Base-by-base conservation (phyloP, 1,139 yeast species). In the Pichia sp. region DNA sequence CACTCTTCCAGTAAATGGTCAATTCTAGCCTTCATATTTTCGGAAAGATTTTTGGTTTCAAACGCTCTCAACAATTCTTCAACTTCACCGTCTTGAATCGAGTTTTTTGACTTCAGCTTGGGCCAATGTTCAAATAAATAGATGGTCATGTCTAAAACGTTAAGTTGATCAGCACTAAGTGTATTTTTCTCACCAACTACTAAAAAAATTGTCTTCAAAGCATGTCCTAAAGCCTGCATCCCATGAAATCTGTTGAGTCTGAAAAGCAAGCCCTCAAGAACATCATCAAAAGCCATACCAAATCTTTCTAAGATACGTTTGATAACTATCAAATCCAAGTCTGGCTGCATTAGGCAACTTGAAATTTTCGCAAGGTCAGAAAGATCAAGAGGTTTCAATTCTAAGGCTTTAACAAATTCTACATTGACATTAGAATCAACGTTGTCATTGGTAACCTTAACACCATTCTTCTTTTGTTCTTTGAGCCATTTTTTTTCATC, bases 241-340 rank as follows among this genome's bases (percentile, higher is more conserved):
- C 99, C 99, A 67, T 92, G 99, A 66, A 90, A 76, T 59, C 85
- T 78, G 65, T 90, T 82, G 53, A 91, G 81, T 43, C 80, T 78
- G 12, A 77, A 71, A 55, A 85, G 82, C 33, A 87, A 73, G n/a
- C 71, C 71, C 3, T 75, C 73, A 58, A 84, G 85, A 31, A 74
- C 72, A 6, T 93, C 81, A 43, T 77, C 68, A 56, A 76, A 76
- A 7, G 27, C 16, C 43, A 90, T 76, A 8, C 53, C 38, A 14
- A 67, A 58, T 60, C 99, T 79, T 62, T 81, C 82, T 45, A 92
- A 73, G 56, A 93, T 76, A 65, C 85, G 86, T 42, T 73, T 71
- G 12, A 85, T 81, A 41, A 93, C 80, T 66, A 84, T 72, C n/a
- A 72, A 67, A 64, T 90, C 95, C 61, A 87, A 88, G 38, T 82